Evolutionary conservation across 78 protist species (phyloP), one percentile per base, ranked within the genome.

Genomic region (Polysphondylium violaceum): DNA sequence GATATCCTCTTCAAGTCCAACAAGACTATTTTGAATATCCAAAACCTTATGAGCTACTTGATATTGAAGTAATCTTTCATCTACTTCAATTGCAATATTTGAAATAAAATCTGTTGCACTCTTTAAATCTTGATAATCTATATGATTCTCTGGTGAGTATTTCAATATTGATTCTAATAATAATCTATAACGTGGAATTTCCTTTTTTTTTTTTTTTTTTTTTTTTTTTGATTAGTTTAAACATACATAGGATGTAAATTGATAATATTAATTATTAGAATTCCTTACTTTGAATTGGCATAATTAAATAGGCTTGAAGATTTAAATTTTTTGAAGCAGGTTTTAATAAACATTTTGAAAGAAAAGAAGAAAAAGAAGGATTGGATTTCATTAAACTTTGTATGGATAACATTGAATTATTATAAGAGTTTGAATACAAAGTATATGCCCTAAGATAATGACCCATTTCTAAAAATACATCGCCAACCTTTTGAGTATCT

Each of bases 211-310:
- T n/a, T n/a, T n/a, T n/a, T n/a, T n/a, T n/a, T n/a, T n/a, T n/a
- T n/a, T n/a, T n/a, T n/a, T n/a, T n/a, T n/a, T n/a, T n/a, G n/a
- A n/a, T n/a, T n/a, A n/a, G n/a, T n/a, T n/a, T n/a, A n/a, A n/a
- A n/a, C n/a, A n/a, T n/a, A n/a, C n/a, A n/a, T n/a, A n/a, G n/a
- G n/a, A n/a, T n/a, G n/a, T n/a, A n/a, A n/a, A n/a, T n/a, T n/a
- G n/a, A n/a, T n/a, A n/a, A n/a, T n/a, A n/a, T n/a, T n/a, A n/a
- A n/a, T n/a, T n/a, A n/a, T n/a, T n/a, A n/a, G n/a, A n/a, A n/a
- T n/a, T n/a, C n/a, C n/a, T n/a, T n/a, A 38, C 91, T 72, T 59
- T 83, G 91, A 35, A 83, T 83, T 33, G 91, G 91, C 91, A 83
- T 83, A 59, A 83, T 83, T 12, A 83, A 44, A 69, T 83, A 83